Base-by-base conservation (phyloP, 352 stramenopile genomes). In the Saprolegnia parasitica region DNA sequence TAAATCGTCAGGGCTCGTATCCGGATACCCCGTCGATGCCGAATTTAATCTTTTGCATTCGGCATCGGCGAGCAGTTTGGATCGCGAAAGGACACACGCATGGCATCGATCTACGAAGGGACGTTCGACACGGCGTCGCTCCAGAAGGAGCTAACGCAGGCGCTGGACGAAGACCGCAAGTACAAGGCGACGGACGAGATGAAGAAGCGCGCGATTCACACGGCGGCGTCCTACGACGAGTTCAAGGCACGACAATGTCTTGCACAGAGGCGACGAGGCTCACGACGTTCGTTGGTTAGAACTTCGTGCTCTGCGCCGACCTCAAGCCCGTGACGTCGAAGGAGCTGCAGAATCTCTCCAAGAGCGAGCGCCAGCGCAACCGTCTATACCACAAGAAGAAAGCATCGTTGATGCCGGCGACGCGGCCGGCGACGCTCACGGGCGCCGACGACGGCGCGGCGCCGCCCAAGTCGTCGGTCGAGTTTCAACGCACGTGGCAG, bases 131-230 rank as follows among this genome's bases (percentile, higher is more conserved):
- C 84, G 46, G 72, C 77, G 8, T 80, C 80, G 46, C 73, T 95
- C 57, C 81, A 95, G 68, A 68, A 87, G 50, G 86, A 95, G 68
- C 61, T 95, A 37, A 77, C 76, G 0, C 74, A 81, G 60, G 83
- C 87, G 47, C 76, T 95, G 1, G 84, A 95, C 57, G 84, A 91
- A 21, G 86, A 94, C 49, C 84, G 87, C 49, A 64, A 89, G 24
- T 95, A 95, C 74, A 91, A 90, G 66, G 76, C 87, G 45, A 95
- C 87, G 0, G 87, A 95, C 74, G 81, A 70, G 52, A 90, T 91
- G 81, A 95, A 95, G 74, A 95, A 95, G 72, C 87, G 86, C 5
- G 87, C 87, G 55, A 95, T 94, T 71, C 86, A 93, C 71, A 92
- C 84, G 0, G 86, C 87, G 1, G 72, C 77, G 5, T 93, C 73